A percentile compares a stretch with the other conserved stretches of the same genome.
These are phyloP conservation scores for Solanum ahanhuiri DNA, from an alignment of 257 asterid species.

Conservation along the genomic window DNA sequence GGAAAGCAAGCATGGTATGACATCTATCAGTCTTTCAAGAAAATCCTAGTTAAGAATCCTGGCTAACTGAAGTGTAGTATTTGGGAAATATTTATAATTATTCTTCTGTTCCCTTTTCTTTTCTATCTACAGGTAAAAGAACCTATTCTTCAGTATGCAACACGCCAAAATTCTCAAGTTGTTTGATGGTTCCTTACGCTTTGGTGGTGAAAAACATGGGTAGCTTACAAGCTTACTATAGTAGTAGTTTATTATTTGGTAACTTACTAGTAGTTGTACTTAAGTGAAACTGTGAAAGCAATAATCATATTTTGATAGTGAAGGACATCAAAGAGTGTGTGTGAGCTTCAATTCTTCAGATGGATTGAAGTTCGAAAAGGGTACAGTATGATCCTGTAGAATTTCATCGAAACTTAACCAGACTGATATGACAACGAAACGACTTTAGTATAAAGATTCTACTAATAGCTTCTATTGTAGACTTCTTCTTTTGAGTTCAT, in stretches of 20 bases:
- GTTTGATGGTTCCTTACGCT: constrained; percentile 15
- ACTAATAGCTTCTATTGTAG: neutral
- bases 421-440: neutral
- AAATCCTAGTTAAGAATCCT: neutral
- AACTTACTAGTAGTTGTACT: neutral
- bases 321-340: neutral
- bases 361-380: neutral
- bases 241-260: neutral
- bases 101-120: neutral
- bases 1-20: constrained; percentile 87
- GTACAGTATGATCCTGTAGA: neutral
- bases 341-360: neutral
- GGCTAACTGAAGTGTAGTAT: neutral
- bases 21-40: neutral
- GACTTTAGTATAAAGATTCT: neutral
- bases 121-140: constrained; percentile 54
- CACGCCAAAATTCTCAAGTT: constrained; percentile 68
- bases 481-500: neutral
- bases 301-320: neutral
- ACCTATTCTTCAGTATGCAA: constrained; percentile 59
- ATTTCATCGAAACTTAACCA: neutral
- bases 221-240: neutral
- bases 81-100: neutral
- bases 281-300: neutral
- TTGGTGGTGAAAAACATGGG: neutral